Evolutionary conservation across 208 protist genomes (phyloP), one percentile per base, ranked within the genome.

Genomic region (Leishmania guyanensis): DNA sequence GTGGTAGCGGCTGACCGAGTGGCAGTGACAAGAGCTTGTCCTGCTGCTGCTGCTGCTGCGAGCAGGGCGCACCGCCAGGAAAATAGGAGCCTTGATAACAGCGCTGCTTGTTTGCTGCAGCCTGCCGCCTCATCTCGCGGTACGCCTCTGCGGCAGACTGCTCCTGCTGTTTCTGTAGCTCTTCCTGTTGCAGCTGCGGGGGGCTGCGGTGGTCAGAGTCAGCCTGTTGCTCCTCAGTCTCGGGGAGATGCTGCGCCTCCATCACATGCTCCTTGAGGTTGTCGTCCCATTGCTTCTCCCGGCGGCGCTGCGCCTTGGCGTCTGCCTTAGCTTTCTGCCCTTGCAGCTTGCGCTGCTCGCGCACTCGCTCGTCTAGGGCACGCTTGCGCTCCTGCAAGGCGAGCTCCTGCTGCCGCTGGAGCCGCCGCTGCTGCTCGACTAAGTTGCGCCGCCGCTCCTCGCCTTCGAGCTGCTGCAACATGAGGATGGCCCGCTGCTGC

Each of bases 231-330:
- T 78, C 77, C 46, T 89, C 79, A 20, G 88, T 83, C 51, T 77
- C 83, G 16, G 81, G 79, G 20, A 82, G 75, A 53, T 84, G 78
- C 48, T 78, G 75, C 20, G 82, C 86, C 39, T 73, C 43, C 72
- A 39, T 64, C 81, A 64, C 88, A 39, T 92, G 87, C 75, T 87
- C 91, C 64, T 84, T 80, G 79, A 93, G 81, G 70, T 96, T 93
- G 36, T 89, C 80, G 50, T 95, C 91, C 94, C 92, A 97, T 73
- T 92, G 84, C 68, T 95, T 91, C 79, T 97, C 92, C 3, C 90
- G 84, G 48, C 84, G 82, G 79, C 90, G 88, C 33, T 90, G 73
- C 75, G 86, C 68, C 66, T 87, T 86, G 5, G 82, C 89, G 62
- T 92, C 84, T 29, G 86, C 84, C 84, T 91, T 91, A 26, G 78